Conservation (phyloP, 441 rosid species). For the Jatropha podagrica region DNA sequence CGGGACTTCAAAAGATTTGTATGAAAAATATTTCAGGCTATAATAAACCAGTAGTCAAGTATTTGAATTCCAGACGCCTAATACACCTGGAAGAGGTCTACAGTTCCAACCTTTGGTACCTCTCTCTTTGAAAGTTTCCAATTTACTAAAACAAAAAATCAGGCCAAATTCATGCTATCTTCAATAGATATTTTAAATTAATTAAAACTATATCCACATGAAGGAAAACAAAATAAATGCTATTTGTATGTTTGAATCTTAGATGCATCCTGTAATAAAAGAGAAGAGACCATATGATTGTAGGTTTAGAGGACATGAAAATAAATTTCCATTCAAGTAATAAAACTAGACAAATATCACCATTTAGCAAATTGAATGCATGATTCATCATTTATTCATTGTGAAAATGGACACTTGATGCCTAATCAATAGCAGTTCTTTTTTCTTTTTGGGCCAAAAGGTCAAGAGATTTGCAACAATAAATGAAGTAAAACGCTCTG, state of each 20-base stretch:
- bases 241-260: not conserved
- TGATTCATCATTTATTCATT: not conserved
- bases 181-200: not conserved
- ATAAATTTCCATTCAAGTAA: slow-evolving; percentile 3
- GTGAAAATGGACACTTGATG: not conserved
- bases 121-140: not conserved
- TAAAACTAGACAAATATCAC: not conserved
- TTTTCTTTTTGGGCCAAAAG: not conserved
- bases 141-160: not conserved
- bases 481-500: not conserved
- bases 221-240: not conserved
- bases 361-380: not conserved
- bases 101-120: not conserved
- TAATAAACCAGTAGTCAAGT: not conserved
- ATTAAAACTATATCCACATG: not conserved
- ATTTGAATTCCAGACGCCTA: not conserved
- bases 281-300: not conserved
- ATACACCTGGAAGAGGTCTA: not conserved
- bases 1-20: not conserved
- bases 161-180: not conserved
- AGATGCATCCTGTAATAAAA: not conserved
- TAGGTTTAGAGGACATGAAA: not conserved
- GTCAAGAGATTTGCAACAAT: not conserved
- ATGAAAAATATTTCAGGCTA: not conserved
- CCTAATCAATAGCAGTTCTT: not conserved